These are phyloP conservation scores for Primulina tabacum DNA, from an alignment of 257 asterid genomes.

Conservation along the genomic window DNA sequence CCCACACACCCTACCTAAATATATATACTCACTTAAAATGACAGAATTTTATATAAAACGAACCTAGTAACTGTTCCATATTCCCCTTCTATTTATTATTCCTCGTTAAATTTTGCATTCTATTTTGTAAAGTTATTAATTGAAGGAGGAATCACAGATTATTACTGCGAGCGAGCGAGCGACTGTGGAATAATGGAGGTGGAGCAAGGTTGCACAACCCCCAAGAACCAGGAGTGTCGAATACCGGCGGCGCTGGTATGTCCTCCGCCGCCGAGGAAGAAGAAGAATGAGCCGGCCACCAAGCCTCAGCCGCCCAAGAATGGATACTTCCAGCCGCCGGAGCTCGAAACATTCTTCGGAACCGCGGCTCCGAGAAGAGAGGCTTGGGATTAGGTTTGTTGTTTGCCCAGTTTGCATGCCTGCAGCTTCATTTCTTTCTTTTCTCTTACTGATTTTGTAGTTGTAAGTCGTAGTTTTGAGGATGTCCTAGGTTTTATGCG, in stretches of 20 bases:
- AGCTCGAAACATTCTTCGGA: conserved; percentile 46
- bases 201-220: conserved; percentile 61
- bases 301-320: conserved; percentile 35
- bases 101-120: background rate
- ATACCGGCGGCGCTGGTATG: conserved; percentile 50
- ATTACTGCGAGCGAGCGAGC: background rate
- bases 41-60: conserved; percentile 9
- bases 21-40: background rate
- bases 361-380: conserved; percentile 22
- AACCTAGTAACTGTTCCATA: conserved; percentile 10
- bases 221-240: conserved; percentile 46
- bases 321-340: conserved; percentile 53
- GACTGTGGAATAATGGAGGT: conserved; percentile 31
- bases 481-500: background rate
- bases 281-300: conserved; percentile 14
- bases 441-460: background rate
- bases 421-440: background rate
- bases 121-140: background rate
- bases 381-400: conserved; percentile 27
- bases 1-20: background rate
- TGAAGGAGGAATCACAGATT: background rate
- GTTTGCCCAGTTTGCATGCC: background rate
- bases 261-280: conserved; percentile 74
- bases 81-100: background rate
- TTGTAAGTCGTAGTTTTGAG: background rate